Conservation (phyloP, 2,329 filamentous ascomycete species). For the Grosmannia huntii region DNA sequence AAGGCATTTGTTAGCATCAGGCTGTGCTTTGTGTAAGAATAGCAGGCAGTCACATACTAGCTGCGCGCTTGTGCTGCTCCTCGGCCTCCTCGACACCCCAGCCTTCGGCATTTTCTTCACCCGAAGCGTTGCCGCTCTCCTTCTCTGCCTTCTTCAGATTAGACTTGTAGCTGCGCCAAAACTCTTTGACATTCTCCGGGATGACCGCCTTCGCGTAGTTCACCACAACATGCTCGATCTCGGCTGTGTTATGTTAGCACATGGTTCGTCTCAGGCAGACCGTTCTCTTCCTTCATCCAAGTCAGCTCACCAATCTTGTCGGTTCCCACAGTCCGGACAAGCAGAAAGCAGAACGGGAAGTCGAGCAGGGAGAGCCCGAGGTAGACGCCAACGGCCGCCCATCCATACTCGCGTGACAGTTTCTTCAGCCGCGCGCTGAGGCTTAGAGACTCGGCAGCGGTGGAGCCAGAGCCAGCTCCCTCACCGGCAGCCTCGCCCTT, state of each 20-base stretch:
- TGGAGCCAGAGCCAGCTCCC: background rate
- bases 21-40: background rate
- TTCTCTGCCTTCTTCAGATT: slow-evolving; percentile 33
- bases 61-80: slow-evolving; percentile 47
- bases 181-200: slow-evolving; percentile 43
- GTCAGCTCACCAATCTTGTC: slow-evolving; percentile 60
- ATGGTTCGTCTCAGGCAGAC: background rate
- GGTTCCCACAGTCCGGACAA: slow-evolving; percentile 70
- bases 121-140: slow-evolving; percentile 30
- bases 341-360: slow-evolving; percentile 88
- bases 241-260: slow-evolving; percentile 25
- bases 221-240: slow-evolving; percentile 55
- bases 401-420: slow-evolving; percentile 85
- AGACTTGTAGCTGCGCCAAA: slow-evolving; percentile 35
- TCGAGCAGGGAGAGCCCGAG: slow-evolving; percentile 70
- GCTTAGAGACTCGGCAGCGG: slow-evolving; percentile 26
- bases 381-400: slow-evolving; percentile 88
- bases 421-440: slow-evolving; percentile 65
- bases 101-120: slow-evolving; percentile 36
- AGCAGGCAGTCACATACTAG: slow-evolving; percentile 49
- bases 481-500: background rate
- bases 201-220: slow-evolving; percentile 45
- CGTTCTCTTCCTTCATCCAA: background rate
- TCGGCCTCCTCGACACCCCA: slow-evolving; percentile 54
- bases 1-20: background rate